Percentiles rank a stretch among this genome's conserved stretches.
phyloP scores from a whole-genome alignment of 768 basidiomycete genomes.

The Lentinula lateritia region DNA sequence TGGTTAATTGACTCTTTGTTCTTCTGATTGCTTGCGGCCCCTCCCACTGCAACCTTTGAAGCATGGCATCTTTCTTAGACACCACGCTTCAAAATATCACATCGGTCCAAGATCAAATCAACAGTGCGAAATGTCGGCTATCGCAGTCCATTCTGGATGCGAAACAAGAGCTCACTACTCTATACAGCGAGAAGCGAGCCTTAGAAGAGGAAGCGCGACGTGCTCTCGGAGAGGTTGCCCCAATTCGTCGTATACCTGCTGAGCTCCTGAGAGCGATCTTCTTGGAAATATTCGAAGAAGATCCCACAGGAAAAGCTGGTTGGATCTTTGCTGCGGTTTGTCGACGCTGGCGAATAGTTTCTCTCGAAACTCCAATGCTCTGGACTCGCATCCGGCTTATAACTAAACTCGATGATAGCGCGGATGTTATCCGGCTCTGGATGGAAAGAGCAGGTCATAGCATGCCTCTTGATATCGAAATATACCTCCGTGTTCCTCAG shows the following conservation, averaged over 20 bases:
- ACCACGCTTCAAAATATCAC: neutral
- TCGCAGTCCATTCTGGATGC: constrained; percentile 54
- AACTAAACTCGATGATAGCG: constrained; percentile 62
- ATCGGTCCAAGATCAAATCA: constrained; percentile 29
- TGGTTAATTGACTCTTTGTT: neutral
- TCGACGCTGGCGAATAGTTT: constrained; percentile 58
- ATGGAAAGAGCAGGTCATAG: constrained; percentile 69
- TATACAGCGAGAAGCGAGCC: constrained; percentile 41
- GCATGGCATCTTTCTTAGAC: neutral
- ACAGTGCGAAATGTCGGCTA: constrained; percentile 48
- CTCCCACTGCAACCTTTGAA: neutral
- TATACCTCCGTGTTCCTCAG: constrained; percentile 49
- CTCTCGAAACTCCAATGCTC: constrained; percentile 58
- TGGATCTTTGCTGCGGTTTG: constrained; percentile 69
- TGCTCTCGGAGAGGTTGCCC: constrained; percentile 37
- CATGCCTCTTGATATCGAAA: constrained; percentile 76
- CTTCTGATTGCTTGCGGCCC: neutral
- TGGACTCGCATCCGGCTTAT: constrained; percentile 74
- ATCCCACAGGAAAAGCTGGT: constrained; percentile 68
- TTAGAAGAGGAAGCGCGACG: constrained; percentile 44
- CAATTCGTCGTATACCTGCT: constrained; percentile 63
- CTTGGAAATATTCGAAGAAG: constrained; percentile 58
- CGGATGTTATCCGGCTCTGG: constrained; percentile 80
- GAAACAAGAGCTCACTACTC: constrained; percentile 44
- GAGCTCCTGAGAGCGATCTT: constrained; percentile 77